Conservation (phyloP, 1,284 basidiomycete genomes). For the Naganishia liquefaciens region DNA sequence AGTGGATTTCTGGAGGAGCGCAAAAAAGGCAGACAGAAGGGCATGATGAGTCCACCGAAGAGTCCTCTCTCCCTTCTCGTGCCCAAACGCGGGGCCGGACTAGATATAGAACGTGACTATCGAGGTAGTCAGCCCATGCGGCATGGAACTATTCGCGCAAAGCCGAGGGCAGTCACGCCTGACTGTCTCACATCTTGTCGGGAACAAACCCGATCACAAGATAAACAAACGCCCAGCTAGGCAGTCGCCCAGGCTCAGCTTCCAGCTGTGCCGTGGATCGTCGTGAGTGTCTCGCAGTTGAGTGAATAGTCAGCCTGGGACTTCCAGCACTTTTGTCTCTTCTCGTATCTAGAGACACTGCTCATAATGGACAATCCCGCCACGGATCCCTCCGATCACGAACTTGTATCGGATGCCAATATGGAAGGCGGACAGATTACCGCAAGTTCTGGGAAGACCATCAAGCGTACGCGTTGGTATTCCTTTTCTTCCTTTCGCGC, state of each 20-base stretch:
- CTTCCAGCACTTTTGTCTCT: not conserved
- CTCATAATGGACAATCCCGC: not conserved
- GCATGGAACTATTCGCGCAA: too few species aligned
- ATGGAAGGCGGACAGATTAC: slow-evolving; percentile 3
- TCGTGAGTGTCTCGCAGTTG: not conserved
- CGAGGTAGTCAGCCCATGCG: too few species aligned
- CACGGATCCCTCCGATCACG: not conserved
- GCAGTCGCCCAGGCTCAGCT: too few species aligned
- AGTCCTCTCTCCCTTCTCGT: too few species aligned
- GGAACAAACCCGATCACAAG: too few species aligned
- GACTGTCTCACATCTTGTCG: too few species aligned
- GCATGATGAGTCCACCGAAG: not conserved
- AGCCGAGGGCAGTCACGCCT: too few species aligned
- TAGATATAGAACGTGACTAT: too few species aligned
- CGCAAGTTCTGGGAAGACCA: slow-evolving; percentile 21
- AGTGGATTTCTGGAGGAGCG: not conserved
- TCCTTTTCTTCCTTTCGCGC: too few species aligned
- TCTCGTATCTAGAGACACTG: not conserved
- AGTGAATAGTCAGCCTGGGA: not conserved
- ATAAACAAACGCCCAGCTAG: too few species aligned
- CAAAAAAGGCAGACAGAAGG: slow-evolving; percentile 23
- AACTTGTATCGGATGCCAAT: slow-evolving; percentile 10
- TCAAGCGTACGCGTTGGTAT: not conserved
- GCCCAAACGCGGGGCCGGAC: too few species aligned
- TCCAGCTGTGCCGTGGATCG: too few species aligned